These are phyloP conservation scores for Ustilago loliicola DNA, from an alignment of 1,284 basidiomycete species.

Conservation along the genomic window DNA sequence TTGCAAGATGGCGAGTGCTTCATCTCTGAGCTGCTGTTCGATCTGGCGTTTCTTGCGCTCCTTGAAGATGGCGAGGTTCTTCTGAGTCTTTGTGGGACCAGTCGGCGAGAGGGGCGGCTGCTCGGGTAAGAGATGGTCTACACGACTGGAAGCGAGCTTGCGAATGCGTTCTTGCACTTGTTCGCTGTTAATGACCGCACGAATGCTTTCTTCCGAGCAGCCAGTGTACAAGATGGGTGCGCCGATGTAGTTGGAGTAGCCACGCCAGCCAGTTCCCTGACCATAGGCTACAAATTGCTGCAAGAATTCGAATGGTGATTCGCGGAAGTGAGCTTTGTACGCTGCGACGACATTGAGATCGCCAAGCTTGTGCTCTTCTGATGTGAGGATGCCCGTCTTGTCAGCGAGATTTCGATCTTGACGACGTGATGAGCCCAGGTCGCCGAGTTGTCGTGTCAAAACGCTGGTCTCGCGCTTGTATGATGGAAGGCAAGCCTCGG, in stretches of 20 bases:
- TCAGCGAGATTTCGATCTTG: constrained; percentile 32
- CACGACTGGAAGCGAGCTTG: constrained; percentile 48
- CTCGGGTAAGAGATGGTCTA: constrained; percentile 53
- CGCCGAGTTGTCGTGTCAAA: constrained; percentile 36
- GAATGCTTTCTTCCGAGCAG: constrained; percentile 58
- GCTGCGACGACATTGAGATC: constrained; percentile 65
- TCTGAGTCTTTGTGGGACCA: constrained; percentile 45
- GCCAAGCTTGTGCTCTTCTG: constrained; percentile 49
- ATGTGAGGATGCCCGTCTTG: constrained; percentile 37
- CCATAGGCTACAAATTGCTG: constrained; percentile 63
- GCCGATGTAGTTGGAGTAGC: constrained; percentile 65
- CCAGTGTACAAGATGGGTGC: constrained; percentile 61
- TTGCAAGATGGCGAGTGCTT: constrained; percentile 55
- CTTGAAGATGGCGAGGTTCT: constrained; percentile 51
- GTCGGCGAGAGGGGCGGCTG: constrained; percentile 29
- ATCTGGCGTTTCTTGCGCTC: constrained; percentile 58
- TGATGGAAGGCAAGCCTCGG: constrained; percentile 22
- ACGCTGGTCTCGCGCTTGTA: constrained; percentile 14
- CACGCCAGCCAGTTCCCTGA: constrained; percentile 65
- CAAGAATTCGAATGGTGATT: constrained; percentile 61
- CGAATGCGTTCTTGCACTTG: constrained; percentile 61
- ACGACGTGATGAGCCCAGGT: constrained; percentile 36
- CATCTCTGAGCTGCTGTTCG: constrained; percentile 59
- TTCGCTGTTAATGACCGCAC: constrained; percentile 57
- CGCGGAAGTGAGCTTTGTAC: constrained; percentile 65